Conservation (phyloP, 306 rosid genomes). For the Vigna nakashimae region DNA sequence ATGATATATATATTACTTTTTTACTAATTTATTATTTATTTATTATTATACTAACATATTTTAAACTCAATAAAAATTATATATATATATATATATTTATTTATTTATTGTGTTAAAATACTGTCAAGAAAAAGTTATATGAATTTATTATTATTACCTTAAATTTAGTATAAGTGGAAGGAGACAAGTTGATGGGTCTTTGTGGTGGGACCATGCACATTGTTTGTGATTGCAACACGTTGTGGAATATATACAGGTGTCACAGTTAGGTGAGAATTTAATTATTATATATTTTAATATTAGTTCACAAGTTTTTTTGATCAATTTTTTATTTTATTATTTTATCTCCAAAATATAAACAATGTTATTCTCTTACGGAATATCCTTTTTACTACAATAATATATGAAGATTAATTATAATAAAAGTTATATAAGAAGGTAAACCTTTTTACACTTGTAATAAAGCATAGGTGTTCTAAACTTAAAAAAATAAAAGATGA, state of each 20-base stretch:
- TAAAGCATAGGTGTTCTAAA: not conserved
- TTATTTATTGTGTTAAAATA: too few relatives aligned
- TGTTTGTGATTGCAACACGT: conserved; percentile 14
- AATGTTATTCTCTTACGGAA: not conserved
- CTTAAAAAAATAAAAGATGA: not conserved
- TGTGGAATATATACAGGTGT: not conserved
- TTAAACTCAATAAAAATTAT: too few relatives aligned
- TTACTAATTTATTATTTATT: too few relatives aligned
- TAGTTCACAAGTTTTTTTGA: not conserved
- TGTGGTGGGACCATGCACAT: not conserved
- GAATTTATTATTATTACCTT: too few relatives aligned
- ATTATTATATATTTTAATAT: not conserved
- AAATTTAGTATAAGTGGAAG: too few relatives aligned
- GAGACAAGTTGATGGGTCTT: not conserved
- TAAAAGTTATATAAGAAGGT: too few relatives aligned
- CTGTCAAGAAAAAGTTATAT: too few relatives aligned
- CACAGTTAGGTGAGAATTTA: not conserved
- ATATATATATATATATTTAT: too few relatives aligned
- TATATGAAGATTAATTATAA: too few relatives aligned
- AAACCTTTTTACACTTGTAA: not conserved
- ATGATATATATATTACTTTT: too few relatives aligned
- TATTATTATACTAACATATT: too few relatives aligned
- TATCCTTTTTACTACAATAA: too few relatives aligned
- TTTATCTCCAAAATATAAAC: not conserved
- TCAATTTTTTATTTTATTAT: not conserved